These are phyloP conservation scores for Mycena rosella DNA, from an alignment of 768 basidiomycete species.

Conservation along the genomic window DNA sequence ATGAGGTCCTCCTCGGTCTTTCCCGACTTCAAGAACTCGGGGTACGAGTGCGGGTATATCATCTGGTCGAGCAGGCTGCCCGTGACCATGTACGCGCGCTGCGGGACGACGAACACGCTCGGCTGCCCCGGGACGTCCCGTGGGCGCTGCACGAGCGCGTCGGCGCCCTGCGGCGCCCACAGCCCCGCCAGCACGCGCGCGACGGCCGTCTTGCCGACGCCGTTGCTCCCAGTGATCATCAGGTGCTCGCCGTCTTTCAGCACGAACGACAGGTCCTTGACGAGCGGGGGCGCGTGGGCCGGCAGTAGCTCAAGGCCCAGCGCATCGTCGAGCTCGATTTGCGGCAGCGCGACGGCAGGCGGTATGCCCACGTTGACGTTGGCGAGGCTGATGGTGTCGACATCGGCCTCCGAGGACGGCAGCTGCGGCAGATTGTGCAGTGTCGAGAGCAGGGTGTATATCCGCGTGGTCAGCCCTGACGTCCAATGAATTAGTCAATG, in stretches of 20 bases:
- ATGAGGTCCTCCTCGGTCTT: conserved; percentile 78
- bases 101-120: conserved; percentile 89
- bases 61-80: conserved; percentile 93
- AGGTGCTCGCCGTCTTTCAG: conserved; percentile 84
- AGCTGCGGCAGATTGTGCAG: conserved; percentile 79
- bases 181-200: conserved; percentile 91
- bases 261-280: conserved; percentile 74
- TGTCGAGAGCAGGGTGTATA: conserved; percentile 90
- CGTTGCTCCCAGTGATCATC: conserved; percentile 94
- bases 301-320: conserved; percentile 38
- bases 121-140: conserved; percentile 55
- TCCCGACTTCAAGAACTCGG: conserved; percentile 72
- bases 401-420: conserved; percentile 51
- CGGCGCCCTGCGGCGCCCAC: conserved; percentile 75
- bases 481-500: not conserved
- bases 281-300: conserved; percentile 62
- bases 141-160: conserved; percentile 50
- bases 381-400: conserved; percentile 54
- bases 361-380: conserved; percentile 83
- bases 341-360: conserved; percentile 20
- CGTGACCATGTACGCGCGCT: conserved; percentile 91
- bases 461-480: conserved; percentile 84
- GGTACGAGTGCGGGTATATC: conserved; percentile 91
- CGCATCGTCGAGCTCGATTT: conserved; percentile 31
- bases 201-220: conserved; percentile 91